Base-by-base conservation (phyloP, 2,329 filamentous ascomycete genomes). In the Hypoxylon sp. region DNA sequence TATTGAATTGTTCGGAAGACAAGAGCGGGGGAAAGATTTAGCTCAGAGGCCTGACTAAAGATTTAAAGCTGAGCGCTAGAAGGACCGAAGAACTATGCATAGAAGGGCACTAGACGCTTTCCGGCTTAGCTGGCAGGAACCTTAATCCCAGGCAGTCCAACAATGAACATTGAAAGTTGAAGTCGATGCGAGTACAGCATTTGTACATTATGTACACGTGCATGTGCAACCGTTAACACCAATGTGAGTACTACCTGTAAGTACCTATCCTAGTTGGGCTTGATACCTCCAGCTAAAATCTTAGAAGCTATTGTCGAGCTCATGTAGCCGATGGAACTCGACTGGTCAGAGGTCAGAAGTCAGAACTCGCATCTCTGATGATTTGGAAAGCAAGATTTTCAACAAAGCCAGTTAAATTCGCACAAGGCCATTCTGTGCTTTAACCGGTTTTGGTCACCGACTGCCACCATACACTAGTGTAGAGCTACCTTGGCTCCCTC, bases 41-140 rank as follows among this genome's bases (percentile, higher is more conserved):
- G 37, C 9, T 14, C 29, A 32, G 19, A 53, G 21, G 32, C 39
- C 25, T 27, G 25, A 47, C 48, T 58, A 54, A 48, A 43, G 27
- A 47, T 30, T 60, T 63, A 52, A n/a, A 67, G 51, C 47, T 52
- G 41, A 67, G 58, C 76, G 76, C 77, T 78, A 78, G 76, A 78
- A 77, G 74, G 65, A 67, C 74, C 72, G 73, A 75, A 74, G 77
- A 78, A 78, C 71, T 63, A 70, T 78, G 74, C 74, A 77, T 72
- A 67, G 76, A 78, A 78, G 65, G 47, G 54, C 58, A 59, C 70
- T 71, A 68, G 52, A 55, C 67, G 57, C 53, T 43, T 65, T 63
- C 30, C 16, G 34, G 59, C 25, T 32, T 67, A 67, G 60, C 32
- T 29, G 27, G 30, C 45, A 61, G 39, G 50, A 63, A 66, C 58